Evolutionary conservation across 2,329 filamentous ascomycete genomes (phyloP).

Genomic region (Beauveria scarabaeidicola): DNA sequence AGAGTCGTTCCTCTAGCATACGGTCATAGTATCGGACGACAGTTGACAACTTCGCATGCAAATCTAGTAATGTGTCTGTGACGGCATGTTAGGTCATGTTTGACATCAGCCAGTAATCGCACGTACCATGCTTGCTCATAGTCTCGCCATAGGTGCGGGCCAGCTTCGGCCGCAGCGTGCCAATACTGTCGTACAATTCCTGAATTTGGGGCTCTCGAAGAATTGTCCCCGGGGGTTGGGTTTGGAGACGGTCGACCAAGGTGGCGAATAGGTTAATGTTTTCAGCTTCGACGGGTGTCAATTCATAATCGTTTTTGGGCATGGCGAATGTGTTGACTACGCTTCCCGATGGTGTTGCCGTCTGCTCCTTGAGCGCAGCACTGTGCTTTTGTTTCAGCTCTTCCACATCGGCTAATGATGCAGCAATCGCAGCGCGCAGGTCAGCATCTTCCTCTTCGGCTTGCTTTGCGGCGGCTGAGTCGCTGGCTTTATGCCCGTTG

Average conservation of each 20-base stretch:
- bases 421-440: slow-evolving; percentile 87
- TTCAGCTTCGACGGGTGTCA: slow-evolving; percentile 87
- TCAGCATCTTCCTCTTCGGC: slow-evolving; percentile 87
- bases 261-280: slow-evolving; percentile 97
- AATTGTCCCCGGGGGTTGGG: slow-evolving; percentile 91
- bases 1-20: slow-evolving; percentile 93
- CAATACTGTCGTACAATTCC: slow-evolving; percentile 95
- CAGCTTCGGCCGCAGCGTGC: slow-evolving; percentile 83
- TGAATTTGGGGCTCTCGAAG: slow-evolving; percentile 96
- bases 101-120: neutral
- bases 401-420: slow-evolving; percentile 93
- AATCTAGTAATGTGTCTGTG: slow-evolving; percentile 79
- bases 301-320: slow-evolving; percentile 88
- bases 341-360: slow-evolving; percentile 33
- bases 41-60: slow-evolving; percentile 90
- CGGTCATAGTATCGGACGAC: slow-evolving; percentile 96
- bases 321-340: slow-evolving; percentile 44
- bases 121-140: slow-evolving; percentile 94
- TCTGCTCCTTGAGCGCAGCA: slow-evolving; percentile 72
- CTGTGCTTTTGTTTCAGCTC: slow-evolving; percentile 92
- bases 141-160: slow-evolving; percentile 95
- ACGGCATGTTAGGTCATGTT: neutral
- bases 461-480: slow-evolving; percentile 30
- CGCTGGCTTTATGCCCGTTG: slow-evolving; percentile 31
- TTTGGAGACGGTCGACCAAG: slow-evolving; percentile 86